Base-by-base conservation (phyloP, 768 basidiomycete genomes). In the Suillus hirtellus region DNA sequence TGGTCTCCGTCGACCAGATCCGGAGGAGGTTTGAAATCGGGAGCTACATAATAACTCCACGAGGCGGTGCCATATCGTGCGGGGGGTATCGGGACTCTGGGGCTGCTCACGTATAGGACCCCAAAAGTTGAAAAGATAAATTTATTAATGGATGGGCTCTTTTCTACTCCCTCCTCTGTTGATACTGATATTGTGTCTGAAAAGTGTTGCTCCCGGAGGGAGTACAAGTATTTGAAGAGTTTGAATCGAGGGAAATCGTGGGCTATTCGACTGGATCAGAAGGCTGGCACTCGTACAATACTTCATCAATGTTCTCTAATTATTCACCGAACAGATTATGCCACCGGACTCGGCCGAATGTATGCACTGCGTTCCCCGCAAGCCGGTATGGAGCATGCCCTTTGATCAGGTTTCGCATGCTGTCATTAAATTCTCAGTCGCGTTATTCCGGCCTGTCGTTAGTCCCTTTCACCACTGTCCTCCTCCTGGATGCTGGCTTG, bases 1-100 rank as follows among this genome's bases (percentile, higher is more conserved):
- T 21, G 3, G 17, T 37, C 35, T 15, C 27, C 37, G 10, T 43
- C 81, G 85, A 1, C 86, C 87, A 69, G 71, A 85, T 87, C 52
- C 31, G 10, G 31, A 19, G 17, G 27, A 53, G 19, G 31, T 34
- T 35, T 53, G 19, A 35, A 34, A 31, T 52, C 17, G 19, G 31
- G 52, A 34, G 11, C 52, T 19, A 34, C 17, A 19, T 31, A 17
- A 53, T 53, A 35, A 35, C 34, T 53, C 34, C 52, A 35, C 34
- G 34, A 53, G 31, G 52, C 52, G 3, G 19, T 53, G 34, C 31
- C 52, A 12, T n/a, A 27, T 49, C 14, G 7, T 49, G 47, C 24
- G 24, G 52, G 19, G 19, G 19, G 19, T 19, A 19, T 34, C 52
- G 31, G 52, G 34, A 53, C 10, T 52, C 31, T 53, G 31, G 19